Percentiles rank a stretch among this genome's conserved stretches.
phyloP scores from a whole-genome alignment of 2,329 filamentous ascomycete species.

The Plenodomus biglobosus region DNA sequence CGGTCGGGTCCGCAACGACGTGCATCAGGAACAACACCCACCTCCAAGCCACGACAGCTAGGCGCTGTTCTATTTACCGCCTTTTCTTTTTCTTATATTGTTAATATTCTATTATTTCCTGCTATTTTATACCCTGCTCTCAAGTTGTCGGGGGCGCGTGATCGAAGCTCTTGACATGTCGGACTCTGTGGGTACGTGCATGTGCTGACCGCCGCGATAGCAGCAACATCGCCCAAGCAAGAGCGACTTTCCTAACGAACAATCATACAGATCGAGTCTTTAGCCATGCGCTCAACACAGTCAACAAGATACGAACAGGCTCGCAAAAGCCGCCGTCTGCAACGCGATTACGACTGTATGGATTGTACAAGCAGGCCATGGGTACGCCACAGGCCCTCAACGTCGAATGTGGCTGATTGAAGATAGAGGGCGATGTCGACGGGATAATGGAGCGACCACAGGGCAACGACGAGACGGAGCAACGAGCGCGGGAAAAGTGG shows the following conservation, averaged over 20 bases:
- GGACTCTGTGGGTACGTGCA: conserved; percentile 45
- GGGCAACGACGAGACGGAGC: conserved; percentile 53
- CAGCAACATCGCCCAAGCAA: background rate
- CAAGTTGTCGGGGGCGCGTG: conserved; percentile 22
- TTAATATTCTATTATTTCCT: background rate
- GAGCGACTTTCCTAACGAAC: conserved; percentile 4
- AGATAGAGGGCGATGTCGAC: conserved; percentile 83
- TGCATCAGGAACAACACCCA: background rate
- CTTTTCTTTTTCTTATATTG: background rate
- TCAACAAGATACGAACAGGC: conserved; percentile 96
- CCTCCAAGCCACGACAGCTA: conserved; percentile 2
- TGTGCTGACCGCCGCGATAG: background rate
- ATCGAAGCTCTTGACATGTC: conserved; percentile 38
- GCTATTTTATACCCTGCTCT: conserved; percentile 13
- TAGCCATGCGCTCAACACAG: conserved; percentile 96
- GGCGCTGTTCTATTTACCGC: background rate
- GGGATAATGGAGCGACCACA: conserved; percentile 85
- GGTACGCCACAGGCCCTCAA: conserved; percentile 45
- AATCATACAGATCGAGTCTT: conserved; percentile 81
- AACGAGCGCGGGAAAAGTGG: conserved; percentile 68
- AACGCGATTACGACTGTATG: conserved; percentile 90
- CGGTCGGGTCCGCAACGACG: background rate
- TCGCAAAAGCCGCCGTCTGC: conserved; percentile 81
- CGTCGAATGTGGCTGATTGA: conserved; percentile 11
- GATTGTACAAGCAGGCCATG: conserved; percentile 98